Conservation (phyloP, 345 rosid species). For the Angophora floribunda region DNA sequence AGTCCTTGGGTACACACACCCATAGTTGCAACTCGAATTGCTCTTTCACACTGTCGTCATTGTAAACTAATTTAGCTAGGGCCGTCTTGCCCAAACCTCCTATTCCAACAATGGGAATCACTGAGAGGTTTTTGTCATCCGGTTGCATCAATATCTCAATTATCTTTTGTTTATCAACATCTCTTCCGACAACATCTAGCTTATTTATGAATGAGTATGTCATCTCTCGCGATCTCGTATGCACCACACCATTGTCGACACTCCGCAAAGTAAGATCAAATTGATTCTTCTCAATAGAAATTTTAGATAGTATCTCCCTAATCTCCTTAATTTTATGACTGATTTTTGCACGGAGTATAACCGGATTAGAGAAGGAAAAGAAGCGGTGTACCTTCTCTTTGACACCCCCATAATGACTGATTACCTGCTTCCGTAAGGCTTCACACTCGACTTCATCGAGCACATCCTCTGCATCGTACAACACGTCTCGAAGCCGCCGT, state of each 20-base stretch:
- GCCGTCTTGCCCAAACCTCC: background rate
- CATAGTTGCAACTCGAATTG: fast-evolving
- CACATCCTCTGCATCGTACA: background rate
- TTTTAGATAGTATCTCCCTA: background rate
- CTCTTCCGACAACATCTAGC: background rate
- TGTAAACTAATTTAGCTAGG: background rate
- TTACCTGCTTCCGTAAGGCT: background rate
- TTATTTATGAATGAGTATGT: background rate
- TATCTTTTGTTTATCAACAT: background rate
- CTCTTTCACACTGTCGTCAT: fast-evolving
- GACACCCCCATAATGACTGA: fast-evolving
- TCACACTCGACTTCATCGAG: background rate
- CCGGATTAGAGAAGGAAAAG: background rate
- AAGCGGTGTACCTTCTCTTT: background rate
- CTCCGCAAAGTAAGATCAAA: background rate
- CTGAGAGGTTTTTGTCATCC: fast-evolving
- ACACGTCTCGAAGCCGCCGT: background rate
- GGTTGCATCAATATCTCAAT: fast-evolving
- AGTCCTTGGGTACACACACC: background rate
- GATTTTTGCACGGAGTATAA: background rate
- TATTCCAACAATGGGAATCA: background rate
- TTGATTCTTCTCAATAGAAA: background rate
- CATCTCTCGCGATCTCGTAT: fast-evolving
- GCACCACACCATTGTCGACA: fast-evolving
- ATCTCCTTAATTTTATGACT: background rate